These are phyloP conservation scores for Sporothrix brunneoviolacea DNA, from an alignment of 2,329 filamentous ascomycete genomes.

Conservation along the genomic window DNA sequence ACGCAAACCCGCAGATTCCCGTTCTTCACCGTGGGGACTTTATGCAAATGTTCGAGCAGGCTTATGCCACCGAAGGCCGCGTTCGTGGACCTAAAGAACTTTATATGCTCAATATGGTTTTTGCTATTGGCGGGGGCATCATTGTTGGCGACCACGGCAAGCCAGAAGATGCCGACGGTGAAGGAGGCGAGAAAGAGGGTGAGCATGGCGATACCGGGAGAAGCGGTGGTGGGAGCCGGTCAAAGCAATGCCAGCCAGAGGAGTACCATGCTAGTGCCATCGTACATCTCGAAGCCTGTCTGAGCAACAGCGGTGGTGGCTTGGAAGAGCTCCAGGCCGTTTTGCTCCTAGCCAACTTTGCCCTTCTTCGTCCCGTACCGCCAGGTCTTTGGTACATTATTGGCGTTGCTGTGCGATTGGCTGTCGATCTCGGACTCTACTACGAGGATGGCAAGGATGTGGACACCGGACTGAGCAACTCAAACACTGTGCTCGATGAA, in stretches of 20 bases:
- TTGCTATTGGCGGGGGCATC: constrained; percentile 89
- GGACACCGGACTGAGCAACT: constrained; percentile 51
- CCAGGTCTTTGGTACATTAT: constrained; percentile 97
- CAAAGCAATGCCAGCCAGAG: constrained; percentile 67
- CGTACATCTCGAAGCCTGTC: constrained; percentile 79
- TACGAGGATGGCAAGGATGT: constrained; percentile 75
- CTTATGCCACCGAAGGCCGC: constrained; percentile 63
- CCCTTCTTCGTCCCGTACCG: constrained; percentile 80
- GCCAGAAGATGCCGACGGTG: constrained; percentile 20
- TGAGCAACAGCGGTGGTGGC: constrained; percentile 79
- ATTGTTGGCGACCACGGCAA: constrained; percentile 64
- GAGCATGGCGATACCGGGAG: neutral
- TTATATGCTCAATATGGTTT: constrained; percentile 96
- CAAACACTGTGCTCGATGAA: constrained; percentile 31
- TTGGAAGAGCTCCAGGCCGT: constrained; percentile 93
- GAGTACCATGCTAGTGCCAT: constrained; percentile 96
- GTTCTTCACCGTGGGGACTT: constrained; percentile 87
- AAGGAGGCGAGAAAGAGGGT: neutral
- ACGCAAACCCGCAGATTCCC: constrained; percentile 92
- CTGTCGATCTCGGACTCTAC: constrained; percentile 85
- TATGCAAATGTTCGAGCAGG: constrained; percentile 76
- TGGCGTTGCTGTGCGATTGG: constrained; percentile 82
- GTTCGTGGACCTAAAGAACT: constrained; percentile 69
- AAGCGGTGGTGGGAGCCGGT: constrained; percentile 22
- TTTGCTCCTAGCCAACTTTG: constrained; percentile 82